phyloP scores from a whole-genome alignment of 805 yeast genomes.

The Pichia cabralensis region DNA sequence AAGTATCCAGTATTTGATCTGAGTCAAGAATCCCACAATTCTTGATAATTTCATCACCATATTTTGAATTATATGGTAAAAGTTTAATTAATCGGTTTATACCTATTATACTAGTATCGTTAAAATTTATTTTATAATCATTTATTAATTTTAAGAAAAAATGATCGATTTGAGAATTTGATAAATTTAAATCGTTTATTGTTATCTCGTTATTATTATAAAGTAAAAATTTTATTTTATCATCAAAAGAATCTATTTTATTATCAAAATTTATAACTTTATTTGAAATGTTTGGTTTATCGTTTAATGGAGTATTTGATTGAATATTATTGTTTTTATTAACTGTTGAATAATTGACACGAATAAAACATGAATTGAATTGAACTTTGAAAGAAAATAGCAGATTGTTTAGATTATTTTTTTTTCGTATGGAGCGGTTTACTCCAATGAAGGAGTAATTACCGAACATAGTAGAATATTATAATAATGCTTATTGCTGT shows the following conservation, averaged over 20 bases:
- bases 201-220: background rate
- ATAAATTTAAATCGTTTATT: slow-evolving; percentile 4
- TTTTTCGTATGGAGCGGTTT: too few relatives aligned
- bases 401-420: too few relatives aligned
- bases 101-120: slow-evolving; percentile 1
- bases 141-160: slow-evolving; percentile 1
- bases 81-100: slow-evolving; percentile 4
- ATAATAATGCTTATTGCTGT: too few relatives aligned
- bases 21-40: slow-evolving; percentile 9
- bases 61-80: background rate
- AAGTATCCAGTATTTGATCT: slow-evolving; percentile 1
- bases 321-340: too few relatives aligned
- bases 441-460: too few relatives aligned
- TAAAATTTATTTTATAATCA: background rate
- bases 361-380: too few relatives aligned
- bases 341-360: too few relatives aligned
- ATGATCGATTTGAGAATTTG: background rate
- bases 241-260: background rate
- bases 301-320: too few relatives aligned
- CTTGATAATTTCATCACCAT: slow-evolving; percentile 3
- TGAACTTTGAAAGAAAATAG: too few relatives aligned
- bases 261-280: background rate
- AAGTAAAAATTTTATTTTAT: slow-evolving; percentile 1
- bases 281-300: too few relatives aligned
- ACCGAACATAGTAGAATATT: too few relatives aligned